Percentiles rank a stretch among this genome's conserved stretches.
phyloP scores from a whole-genome alignment of 192 early-diverging fungal genomes.

The Coemansia sp. region DNA sequence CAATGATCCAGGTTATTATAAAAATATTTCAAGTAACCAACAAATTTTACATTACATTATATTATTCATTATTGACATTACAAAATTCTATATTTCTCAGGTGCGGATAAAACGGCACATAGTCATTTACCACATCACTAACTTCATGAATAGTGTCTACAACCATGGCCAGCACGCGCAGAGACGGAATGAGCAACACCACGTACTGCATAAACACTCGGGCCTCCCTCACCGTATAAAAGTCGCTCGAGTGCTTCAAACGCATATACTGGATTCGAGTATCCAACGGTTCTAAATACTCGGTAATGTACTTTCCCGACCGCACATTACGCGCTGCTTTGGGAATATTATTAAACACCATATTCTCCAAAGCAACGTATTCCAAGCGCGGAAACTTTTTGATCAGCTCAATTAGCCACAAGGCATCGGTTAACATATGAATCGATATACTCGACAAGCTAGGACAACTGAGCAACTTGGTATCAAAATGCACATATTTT shows the following conservation, averaged over 20 bases:
- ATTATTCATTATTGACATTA: neutral
- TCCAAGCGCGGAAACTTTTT: neutral
- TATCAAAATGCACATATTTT: neutral
- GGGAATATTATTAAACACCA: neutral
- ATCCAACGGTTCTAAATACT: slow-evolving; percentile 3
- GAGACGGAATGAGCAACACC: neutral
- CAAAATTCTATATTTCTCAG: neutral
- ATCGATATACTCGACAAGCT: neutral
- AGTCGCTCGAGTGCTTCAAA: neutral
- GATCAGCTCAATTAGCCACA: neutral
- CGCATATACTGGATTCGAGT: neutral
- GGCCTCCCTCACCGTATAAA: neutral
- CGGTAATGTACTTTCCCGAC: neutral
- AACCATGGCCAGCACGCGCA: neutral
- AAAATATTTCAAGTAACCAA: too few species aligned
- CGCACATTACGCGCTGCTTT: neutral
- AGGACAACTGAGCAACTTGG: neutral
- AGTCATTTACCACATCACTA: neutral
- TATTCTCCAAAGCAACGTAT: neutral
- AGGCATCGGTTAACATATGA: neutral
- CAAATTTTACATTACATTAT: neutral
- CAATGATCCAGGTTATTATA: too few species aligned
- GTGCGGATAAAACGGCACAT: slow-evolving; percentile 1
- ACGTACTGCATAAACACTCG: neutral
- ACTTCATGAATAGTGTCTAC: neutral